Evolutionary conservation across 2,329 filamentous ascomycete species (phyloP), one percentile per base, ranked within the genome.

Genomic region (Ophiosphaerella herpotricha): DNA sequence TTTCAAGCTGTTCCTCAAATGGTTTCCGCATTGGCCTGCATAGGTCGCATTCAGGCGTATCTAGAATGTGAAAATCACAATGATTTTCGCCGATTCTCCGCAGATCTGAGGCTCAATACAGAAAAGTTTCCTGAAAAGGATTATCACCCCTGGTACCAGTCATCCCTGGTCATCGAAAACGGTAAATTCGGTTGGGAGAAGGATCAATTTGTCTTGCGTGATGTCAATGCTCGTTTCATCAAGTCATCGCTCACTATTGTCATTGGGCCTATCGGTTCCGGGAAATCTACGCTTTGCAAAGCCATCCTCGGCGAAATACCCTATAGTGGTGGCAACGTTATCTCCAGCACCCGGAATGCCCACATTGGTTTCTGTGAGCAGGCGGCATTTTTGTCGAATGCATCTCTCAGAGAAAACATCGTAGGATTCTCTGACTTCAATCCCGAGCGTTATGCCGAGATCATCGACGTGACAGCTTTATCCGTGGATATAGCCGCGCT

Each of bases 121-220:
- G 26, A 29, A 11, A 29, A 29, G 11, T 29, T 29, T 29, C 26
- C 26, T 11, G 26, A 29, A 29, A 29, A 29, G 11, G 26, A 29
- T 29, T 29, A 8, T 11, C 26, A 29, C 11, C 26, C 26, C 26
- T 29, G 26, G 39, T 84, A 84, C 44, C 81, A 83, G 77, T 34
- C 32, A 38, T 39, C 35, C 37, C 32, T 64, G 23, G 33, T 42
- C 14, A 55, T 66, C 42, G 44, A 45, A 13, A 39, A 62, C 33
- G 63, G 54, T 2, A 56, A 48, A 7, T 67, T 68, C 50, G 65
- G 66, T 16, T 68, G 63, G 66, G 52, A 64, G 46, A 31, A 44
- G 13, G 55, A 52, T 32, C 63, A 62, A 7, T 50, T 55, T 16
- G 49, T 57, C 13, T 47, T 67, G 41, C 42, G 35, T 18, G 42